Conservation (phyloP, 2,329 filamentous ascomycete genomes). For the Geosmithia putterillii region DNA sequence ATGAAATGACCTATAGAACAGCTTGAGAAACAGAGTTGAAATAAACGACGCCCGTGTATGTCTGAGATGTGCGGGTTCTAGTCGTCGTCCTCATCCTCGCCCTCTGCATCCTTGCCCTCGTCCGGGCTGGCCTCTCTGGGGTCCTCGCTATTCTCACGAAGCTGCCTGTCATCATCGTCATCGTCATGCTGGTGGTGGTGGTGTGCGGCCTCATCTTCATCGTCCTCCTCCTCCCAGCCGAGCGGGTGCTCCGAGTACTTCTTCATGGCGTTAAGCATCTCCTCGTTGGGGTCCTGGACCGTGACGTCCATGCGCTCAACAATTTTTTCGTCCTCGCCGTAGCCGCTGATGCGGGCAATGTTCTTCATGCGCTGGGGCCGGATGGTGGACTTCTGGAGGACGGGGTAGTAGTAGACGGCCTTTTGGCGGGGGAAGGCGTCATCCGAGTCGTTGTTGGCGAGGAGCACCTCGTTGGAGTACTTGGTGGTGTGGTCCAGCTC, state of each 20-base stretch:
- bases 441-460: conserved; percentile 43
- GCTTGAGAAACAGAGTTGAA: background rate
- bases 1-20: background rate
- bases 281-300: conserved; percentile 42
- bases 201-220: conserved; percentile 17
- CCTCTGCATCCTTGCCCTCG: conserved; percentile 9
- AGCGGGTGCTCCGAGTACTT: conserved; percentile 40
- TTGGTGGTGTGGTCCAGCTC: conserved; percentile 45
- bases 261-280: conserved; percentile 37
- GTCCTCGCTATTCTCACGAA: conserved; percentile 4
- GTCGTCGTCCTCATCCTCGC: conserved; percentile 23
- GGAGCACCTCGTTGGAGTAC: conserved; percentile 51
- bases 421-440: conserved; percentile 35
- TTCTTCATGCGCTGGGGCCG: conserved; percentile 52
- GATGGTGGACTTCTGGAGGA: conserved; percentile 52
- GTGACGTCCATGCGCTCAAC: conserved; percentile 44
- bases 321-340: conserved; percentile 33
- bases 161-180: conserved; percentile 7
- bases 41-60: too few relatives aligned
- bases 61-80: too few relatives aligned
- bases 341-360: conserved; percentile 40
- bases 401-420: conserved; percentile 55
- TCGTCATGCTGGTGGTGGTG: conserved; percentile 16
- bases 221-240: conserved; percentile 28
- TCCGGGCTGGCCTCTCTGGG: background rate